Base-by-base conservation (phyloP, 2,329 filamentous ascomycete species). In the Sordariomycetes sp. region DNA sequence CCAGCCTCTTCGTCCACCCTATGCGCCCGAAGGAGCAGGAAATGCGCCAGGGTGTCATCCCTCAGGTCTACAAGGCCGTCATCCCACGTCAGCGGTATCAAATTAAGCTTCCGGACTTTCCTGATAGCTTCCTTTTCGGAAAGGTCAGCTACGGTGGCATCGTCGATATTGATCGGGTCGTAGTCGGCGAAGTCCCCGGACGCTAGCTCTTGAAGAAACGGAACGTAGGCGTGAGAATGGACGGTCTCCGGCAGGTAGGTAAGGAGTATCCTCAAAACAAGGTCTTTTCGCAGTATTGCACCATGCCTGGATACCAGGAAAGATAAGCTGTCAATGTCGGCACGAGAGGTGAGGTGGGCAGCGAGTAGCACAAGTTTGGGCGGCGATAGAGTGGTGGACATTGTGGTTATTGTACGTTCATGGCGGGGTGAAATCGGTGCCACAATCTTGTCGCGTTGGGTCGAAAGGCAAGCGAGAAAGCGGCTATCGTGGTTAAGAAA, bases 201-300 rank as follows among this genome's bases (percentile, higher is more conserved):
- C 48, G 73, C 75, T 60, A 90, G 70, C 56, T 82, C 76, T 62
- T 78, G 69, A 20, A 90, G 65, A 55, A 89, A 79, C 15, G 73
- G 72, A 20, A 81, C 72, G 65, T 91, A 91, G 52, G 74, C 67
- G n/a, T 70, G 70, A 5, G 89, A 82, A 5, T 79, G 79, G 5
- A 82, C 66, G 51, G 79, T 85, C 68, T 92, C 88, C 28, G 90
- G 89, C 1, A 95, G 76, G 65, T 86, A 89, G 22, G 85, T 89
- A 52, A 95, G 77, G 24, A 95, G 71, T 56, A 94, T 83, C 52
- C 86, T 83, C 59, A 94, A 75, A 25, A 89, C 67, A 15, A 90
- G 72, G 58, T 87, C 81, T 52, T 79, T 77, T 32, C 78, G 75
- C 57, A 94, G 74, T 42, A 84, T 76, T 57, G 78, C 72, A 56